phyloP scores from a whole-genome alignment of 139 green algal species.

The Raphidocelis subcapitata region DNA sequence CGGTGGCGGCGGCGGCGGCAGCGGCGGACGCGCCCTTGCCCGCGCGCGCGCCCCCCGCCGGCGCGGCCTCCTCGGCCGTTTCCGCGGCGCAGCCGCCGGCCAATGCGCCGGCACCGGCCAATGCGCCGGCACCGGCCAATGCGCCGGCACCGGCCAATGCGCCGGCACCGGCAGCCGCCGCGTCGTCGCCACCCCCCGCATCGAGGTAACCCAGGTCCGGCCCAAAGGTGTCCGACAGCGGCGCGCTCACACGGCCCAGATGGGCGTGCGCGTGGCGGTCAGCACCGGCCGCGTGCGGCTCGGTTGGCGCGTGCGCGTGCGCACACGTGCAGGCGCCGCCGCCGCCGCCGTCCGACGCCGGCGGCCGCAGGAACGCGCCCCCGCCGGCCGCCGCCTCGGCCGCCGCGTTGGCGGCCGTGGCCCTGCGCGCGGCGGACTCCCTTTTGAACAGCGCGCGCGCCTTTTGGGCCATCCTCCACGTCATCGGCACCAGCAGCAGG shows the following conservation, averaged over 20 bases:
- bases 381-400: not conserved
- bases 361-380: not conserved
- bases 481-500: not conserved
- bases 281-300: not conserved
- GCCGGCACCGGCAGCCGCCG: no score
- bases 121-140: no score
- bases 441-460: slow-evolving; percentile 10
- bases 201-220: no score
- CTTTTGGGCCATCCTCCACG: not conserved
- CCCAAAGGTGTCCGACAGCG: not conserved
- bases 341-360: not conserved
- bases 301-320: not conserved
- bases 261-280: not conserved
- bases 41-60: no score
- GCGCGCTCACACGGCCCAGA: no score
- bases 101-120: no score
- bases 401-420: not conserved
- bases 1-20: not conserved
- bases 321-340: not conserved
- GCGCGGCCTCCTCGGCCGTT: no score
- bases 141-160: no score
- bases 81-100: no score
- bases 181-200: no score
- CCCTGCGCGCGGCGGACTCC: slow-evolving; percentile 12
- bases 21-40: not conserved